phyloP scores from a whole-genome alignment of 2,329 filamentous ascomycete species.

The Pleomassaria siparia region DNA sequence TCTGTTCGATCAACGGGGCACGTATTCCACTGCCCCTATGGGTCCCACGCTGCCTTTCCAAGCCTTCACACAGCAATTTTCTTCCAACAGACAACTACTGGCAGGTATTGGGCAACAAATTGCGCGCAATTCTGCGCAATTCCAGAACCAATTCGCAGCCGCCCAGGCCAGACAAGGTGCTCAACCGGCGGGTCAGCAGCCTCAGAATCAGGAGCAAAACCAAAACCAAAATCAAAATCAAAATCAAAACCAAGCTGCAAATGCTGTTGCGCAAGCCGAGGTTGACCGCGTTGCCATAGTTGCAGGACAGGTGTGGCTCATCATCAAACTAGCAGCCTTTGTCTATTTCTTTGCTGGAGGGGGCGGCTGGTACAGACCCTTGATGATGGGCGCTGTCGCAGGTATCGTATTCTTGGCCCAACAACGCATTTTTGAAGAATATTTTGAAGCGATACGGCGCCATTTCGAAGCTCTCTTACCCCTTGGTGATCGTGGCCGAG shows the following conservation, averaged over 20 bases:
- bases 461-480: conserved; percentile 50
- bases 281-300: conserved; percentile 30
- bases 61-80: conserved; percentile 36
- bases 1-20: conserved; percentile 38
- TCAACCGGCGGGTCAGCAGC: conserved; percentile 11
- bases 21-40: conserved; percentile 37
- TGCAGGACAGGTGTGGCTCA: conserved; percentile 55
- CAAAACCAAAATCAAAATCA: conserved; percentile 12
- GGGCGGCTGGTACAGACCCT: conserved; percentile 44
- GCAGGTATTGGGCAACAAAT: conserved; percentile 34
- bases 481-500: conserved; percentile 18
- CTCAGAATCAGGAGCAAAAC: conserved; percentile 16
- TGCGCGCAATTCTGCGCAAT: conserved; percentile 17
- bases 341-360: conserved; percentile 58
- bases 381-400: conserved; percentile 45
- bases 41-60: conserved; percentile 30
- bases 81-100: conserved; percentile 35
- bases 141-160: conserved; percentile 21
- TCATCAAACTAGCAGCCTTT: conserved; percentile 60
- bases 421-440: conserved; percentile 45
- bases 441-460: conserved; percentile 39
- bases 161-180: conserved; percentile 16
- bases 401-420: conserved; percentile 46
- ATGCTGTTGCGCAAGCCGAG: conserved; percentile 11
- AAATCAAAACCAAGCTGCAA: conserved; percentile 9